phyloP scores from a whole-genome alignment of 2,329 filamentous ascomycete genomes.

The Lasiodiplodia citricola region DNA sequence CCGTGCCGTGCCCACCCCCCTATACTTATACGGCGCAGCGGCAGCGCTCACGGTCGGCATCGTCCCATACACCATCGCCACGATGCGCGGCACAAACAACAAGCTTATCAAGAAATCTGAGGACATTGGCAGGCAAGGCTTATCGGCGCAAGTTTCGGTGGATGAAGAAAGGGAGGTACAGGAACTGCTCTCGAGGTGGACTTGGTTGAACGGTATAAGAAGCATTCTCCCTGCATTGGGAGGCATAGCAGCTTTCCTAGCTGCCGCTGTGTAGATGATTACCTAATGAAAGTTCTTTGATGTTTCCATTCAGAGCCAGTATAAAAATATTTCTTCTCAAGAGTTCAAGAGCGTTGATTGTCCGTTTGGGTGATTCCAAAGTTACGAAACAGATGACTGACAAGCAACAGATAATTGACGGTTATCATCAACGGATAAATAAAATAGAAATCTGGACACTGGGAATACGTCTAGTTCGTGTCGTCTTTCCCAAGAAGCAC shows the following conservation, averaged over 20 bases:
- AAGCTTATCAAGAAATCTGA: not conserved
- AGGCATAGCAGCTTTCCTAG: not conserved
- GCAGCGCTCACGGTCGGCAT: not conserved
- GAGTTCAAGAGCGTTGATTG: no score
- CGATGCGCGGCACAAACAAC: not conserved
- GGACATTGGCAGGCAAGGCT: not conserved
- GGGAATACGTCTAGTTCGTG: not conserved
- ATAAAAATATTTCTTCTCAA: no score
- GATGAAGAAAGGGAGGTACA: not conserved
- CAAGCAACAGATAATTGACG: no score
- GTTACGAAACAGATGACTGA: no score
- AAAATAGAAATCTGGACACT: no score
- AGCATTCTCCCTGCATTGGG: not conserved
- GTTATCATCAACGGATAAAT: no score
- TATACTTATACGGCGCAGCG: not conserved
- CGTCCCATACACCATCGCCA: not conserved
- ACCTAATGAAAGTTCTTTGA: no score
- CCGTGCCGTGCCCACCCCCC: no score
- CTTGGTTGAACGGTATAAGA: not conserved
- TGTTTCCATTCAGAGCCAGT: no score
- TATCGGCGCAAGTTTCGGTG: no score
- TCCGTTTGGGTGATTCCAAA: no score
- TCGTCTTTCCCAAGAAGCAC: conserved; percentile 9
- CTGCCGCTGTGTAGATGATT: not conserved
- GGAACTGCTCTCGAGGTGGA: not conserved